Evolutionary conservation across 345 rosid genomes (phyloP).

Genomic region (Hirschfeldia incana): DNA sequence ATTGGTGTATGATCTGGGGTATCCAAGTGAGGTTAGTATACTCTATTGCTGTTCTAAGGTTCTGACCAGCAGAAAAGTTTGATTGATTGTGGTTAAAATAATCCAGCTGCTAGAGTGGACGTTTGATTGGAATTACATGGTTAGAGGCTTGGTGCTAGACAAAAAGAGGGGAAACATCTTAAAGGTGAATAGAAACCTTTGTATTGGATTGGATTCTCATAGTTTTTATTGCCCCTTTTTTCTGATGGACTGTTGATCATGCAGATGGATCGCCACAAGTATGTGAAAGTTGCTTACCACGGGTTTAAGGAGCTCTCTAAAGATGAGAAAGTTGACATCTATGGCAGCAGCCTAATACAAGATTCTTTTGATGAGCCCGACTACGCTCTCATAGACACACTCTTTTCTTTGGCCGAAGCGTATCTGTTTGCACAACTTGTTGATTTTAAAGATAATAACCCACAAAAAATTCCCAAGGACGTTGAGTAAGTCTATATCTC

Average conservation of each 20-base stretch:
- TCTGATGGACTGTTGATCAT: constrained; percentile 17
- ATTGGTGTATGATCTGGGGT: constrained; percentile 87
- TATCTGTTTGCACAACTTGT: constrained; percentile 97
- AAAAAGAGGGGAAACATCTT: constrained; percentile 97
- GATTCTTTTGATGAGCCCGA: constrained; percentile 97
- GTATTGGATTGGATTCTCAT: background rate
- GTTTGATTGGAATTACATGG: constrained; percentile 96
- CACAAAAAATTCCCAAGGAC: constrained; percentile 62
- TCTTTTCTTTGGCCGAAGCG: constrained; percentile 93
- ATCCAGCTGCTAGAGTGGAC: constrained; percentile 74
- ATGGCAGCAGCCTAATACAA: constrained; percentile 79
- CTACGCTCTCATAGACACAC: constrained; percentile 93
- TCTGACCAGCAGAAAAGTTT: background rate
- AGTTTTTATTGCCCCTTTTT: background rate
- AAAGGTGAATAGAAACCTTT: constrained; percentile 51
- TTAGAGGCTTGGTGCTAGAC: constrained; percentile 95
- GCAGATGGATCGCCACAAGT: constrained; percentile 99
- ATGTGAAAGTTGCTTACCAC: constrained; percentile 97
- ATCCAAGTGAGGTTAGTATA: constrained; percentile 73
- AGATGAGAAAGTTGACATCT: constrained; percentile 85
- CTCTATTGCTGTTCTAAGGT: background rate
- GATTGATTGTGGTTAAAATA: background rate
- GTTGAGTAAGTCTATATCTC: constrained; percentile 58
- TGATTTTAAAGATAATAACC: constrained; percentile 80
- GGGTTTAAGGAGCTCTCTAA: constrained; percentile 89